Conservation (phyloP, 257 asterid genomes). For the Plantago ovata region DNA sequence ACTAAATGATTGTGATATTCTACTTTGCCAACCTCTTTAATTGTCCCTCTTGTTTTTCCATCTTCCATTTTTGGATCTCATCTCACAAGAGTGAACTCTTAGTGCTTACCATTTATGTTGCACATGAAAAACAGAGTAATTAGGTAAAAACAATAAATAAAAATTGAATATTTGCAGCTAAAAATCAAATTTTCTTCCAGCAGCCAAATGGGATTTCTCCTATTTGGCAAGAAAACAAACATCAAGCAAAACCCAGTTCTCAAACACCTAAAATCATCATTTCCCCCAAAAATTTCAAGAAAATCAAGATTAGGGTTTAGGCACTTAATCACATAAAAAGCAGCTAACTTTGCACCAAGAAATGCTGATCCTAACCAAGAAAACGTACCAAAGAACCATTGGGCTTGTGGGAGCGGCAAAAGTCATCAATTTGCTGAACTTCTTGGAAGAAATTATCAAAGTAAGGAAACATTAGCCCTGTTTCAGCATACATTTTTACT, state of each 20-base stretch:
- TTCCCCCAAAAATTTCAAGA: no score
- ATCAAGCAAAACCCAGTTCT: no score
- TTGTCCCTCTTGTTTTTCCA: slow-evolving; percentile 15
- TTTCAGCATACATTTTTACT: slow-evolving; percentile 49
- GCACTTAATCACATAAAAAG: neutral
- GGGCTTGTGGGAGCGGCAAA: slow-evolving; percentile 31
- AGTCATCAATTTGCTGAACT: slow-evolving; percentile 38
- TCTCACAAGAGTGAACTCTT: slow-evolving; percentile 31
- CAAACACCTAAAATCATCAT: no score
- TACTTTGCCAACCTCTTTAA: slow-evolving; percentile 16
- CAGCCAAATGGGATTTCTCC: slow-evolving; percentile 17
- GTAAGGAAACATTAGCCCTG: slow-evolving; percentile 38
- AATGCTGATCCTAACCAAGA: slow-evolving; percentile 1
- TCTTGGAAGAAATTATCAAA: slow-evolving; percentile 36
- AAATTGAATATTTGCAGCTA: slow-evolving; percentile 15
- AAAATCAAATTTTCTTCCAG: slow-evolving; percentile 13
- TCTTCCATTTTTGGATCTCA: slow-evolving; percentile 23
- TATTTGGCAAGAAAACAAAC: neutral
- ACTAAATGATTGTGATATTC: slow-evolving; percentile 43
- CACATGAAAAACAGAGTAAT: slow-evolving; percentile 1
- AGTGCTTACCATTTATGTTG: slow-evolving; percentile 32
- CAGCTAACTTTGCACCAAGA: neutral
- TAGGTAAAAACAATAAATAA: neutral
- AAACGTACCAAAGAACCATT: slow-evolving; percentile 32
- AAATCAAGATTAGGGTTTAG: no score